Evolutionary conservation across 2,329 filamentous ascomycete genomes (phyloP).

Genomic region (Botrytis paeoniae): DNA sequence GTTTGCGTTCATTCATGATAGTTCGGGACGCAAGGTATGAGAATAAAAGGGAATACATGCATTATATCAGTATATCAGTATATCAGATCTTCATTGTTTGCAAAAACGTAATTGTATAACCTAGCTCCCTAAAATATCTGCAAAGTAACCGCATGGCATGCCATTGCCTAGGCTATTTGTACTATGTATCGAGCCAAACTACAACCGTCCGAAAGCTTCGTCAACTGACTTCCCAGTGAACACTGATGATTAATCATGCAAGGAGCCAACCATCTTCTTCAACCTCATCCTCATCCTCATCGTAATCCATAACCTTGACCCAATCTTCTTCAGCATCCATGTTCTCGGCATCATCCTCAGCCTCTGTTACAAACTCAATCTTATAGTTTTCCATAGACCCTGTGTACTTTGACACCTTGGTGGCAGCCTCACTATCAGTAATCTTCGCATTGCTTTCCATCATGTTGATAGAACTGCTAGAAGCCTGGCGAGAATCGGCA

Average conservation of each 20-base stretch:
- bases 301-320: neutral
- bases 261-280: neutral
- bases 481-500: neutral
- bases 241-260: neutral
- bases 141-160: neutral
- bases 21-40: too few species aligned
- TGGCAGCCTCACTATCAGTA: fast-evolving
- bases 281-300: neutral
- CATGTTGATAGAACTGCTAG: neutral
- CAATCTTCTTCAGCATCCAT: neutral
- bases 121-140: neutral
- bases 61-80: neutral
- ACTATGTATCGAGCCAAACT: fast-evolving
- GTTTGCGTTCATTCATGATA: neutral
- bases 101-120: neutral
- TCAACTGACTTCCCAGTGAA: too few species aligned
- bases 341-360: neutral
- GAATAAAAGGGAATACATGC: too few species aligned
- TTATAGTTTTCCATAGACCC: neutral
- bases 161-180: neutral
- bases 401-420: neutral
- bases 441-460: neutral
- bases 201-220: neutral
- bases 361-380: neutral
- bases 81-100: too few species aligned